These are phyloP conservation scores for Colletotrichum ledebouriae DNA, from an alignment of 2,329 filamentous ascomycete species.

Conservation along the genomic window DNA sequence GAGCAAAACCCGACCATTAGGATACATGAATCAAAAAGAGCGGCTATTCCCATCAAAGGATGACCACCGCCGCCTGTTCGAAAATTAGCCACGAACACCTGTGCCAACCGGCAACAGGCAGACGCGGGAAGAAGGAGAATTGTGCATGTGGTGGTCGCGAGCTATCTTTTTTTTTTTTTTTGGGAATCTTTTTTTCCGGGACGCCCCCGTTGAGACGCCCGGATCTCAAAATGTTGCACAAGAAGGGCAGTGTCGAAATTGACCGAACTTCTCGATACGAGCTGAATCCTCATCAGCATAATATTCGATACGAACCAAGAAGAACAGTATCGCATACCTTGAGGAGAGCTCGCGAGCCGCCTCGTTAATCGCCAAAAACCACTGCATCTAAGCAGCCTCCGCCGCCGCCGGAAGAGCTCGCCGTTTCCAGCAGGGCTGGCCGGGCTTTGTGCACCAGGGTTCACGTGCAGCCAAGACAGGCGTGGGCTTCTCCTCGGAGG, in stretches of 20 bases:
- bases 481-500: constrained; percentile 2
- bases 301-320: rapidly evolving
- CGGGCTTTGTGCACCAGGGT: constrained; percentile 46
- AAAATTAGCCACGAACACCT: neutral
- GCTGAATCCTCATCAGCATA: neutral
- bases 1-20: constrained; percentile 2
- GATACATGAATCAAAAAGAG: constrained; percentile 10
- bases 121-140: neutral
- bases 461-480: neutral
- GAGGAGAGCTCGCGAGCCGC: no score
- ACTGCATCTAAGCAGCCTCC: constrained; percentile 54
- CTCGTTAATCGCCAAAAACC: no score
- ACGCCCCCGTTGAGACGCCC: neutral
- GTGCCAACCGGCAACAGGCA: neutral
- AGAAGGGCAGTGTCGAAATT: neutral
- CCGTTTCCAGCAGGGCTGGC: constrained; percentile 48
- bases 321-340: neutral
- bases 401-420: constrained; percentile 49
- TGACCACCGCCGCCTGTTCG: neutral
- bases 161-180: neutral
- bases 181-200: neutral
- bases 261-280: neutral
- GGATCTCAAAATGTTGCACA: constrained; percentile 3
- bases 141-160: constrained; percentile 3
- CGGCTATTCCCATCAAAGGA: neutral